Percentiles rank a stretch among this genome's conserved stretches.
Evolutionary conservation across 306 rosid species (phyloP).

Genomic region (Cyclanthera cordifolia): DNA sequence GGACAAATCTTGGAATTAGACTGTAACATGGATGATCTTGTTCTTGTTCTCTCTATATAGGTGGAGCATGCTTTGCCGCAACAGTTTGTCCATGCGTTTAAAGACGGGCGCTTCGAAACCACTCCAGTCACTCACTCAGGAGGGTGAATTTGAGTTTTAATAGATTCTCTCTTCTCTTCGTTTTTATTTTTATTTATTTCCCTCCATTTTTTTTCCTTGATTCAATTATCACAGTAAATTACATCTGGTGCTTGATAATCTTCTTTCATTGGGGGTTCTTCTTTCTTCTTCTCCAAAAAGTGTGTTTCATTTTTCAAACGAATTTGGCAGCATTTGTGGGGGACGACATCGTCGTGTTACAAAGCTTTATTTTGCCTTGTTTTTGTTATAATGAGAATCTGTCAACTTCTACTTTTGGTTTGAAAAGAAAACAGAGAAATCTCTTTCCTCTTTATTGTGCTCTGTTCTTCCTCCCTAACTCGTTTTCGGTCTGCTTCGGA

Average conservation of each 20-base stretch:
- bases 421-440: constrained; percentile 8
- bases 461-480: not conserved
- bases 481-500: too few relatives aligned
- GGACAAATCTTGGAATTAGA: not conserved
- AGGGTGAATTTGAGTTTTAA: constrained; percentile 35
- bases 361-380: not conserved
- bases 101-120: constrained; percentile 79
- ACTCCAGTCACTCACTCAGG: constrained; percentile 90
- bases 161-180: constrained; percentile 12
- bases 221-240: constrained; percentile 32
- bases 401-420: not conserved
- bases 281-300: not conserved
- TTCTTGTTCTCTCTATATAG: constrained; percentile 27
- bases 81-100: constrained; percentile 55
- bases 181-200: constrained; percentile 16
- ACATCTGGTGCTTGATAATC: constrained; percentile 20
- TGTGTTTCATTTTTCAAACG: not conserved
- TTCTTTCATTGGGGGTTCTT: constrained; percentile 18
- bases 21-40: not conserved
- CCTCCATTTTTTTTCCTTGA: constrained; percentile 27
- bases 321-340: constrained; percentile 23
- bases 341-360: constrained; percentile 20
- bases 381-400: constrained; percentile 9
- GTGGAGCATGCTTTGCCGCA: constrained; percentile 92
- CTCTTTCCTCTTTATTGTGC: not conserved